Evolutionary conservation across 2,329 filamentous ascomycete genomes (phyloP), one percentile per base, ranked within the genome.

Genomic region (Aspergillus neotritici): DNA sequence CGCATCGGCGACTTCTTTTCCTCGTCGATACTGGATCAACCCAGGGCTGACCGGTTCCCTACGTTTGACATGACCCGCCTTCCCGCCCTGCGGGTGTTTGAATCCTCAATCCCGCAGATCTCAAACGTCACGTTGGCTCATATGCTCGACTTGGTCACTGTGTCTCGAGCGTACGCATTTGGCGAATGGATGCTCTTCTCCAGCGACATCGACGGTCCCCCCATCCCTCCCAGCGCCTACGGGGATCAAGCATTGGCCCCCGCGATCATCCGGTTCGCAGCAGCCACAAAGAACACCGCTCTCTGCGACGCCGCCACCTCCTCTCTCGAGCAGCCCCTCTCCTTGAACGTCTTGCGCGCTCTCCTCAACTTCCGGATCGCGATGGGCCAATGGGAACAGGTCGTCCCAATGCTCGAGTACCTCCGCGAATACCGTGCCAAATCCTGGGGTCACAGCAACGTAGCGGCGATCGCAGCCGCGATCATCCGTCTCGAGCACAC

Each of bases 191-290:
- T 82, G 10, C 60, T 82, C 1, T 70, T 72, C 42, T 72, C 71
- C 1, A 53, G 69, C 8, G 76, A 78, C 49, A 50, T 76, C 11
- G 76, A 80, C 50, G 76, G 75, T 0, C 75, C 77, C n/a, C 47
- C 75, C 3, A 76, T 82, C 16, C 61, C 69, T 15, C 51, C 56
- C 10, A 54, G 56, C 14, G 49, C 70, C 17, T 80, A 78, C 50
- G 55, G 54, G 3, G 62, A 77, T 47, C 69, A 69, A 25, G 62
- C 63, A 37, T 62, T 82, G 16, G 68, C 73, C 3, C 71, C 77
- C 10, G 70, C 76, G 1, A 62, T 82, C 21, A 65, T 80, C 29
- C 71, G 74, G 13, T 80, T 78, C 51, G 78, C 77, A 5, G 64
- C 70, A 9, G 69, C 72, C 13, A 72, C 73, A 9, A 62, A 69